Conservation (phyloP, 257 asterid genomes). For the Verbascum thapsus region DNA sequence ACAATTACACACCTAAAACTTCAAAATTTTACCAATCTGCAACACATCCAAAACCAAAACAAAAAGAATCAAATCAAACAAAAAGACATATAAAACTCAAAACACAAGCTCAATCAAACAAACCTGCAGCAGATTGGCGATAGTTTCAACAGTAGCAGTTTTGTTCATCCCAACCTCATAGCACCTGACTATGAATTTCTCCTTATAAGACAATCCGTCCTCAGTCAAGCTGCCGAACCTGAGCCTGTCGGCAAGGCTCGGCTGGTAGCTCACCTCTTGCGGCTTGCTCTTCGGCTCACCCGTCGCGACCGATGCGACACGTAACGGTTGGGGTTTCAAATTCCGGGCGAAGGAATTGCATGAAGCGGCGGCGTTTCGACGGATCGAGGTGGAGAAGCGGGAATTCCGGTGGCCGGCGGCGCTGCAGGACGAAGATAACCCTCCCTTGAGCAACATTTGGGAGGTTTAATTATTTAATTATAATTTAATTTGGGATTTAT, state of each 20-base stretch:
- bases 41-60: neutral
- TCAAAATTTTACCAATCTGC: slow-evolving; percentile 6
- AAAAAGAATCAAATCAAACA: slow-evolving; percentile 13
- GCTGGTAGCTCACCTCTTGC: slow-evolving; percentile 43
- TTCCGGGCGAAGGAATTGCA: slow-evolving; percentile 13
- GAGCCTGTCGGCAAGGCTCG: slow-evolving; percentile 78
- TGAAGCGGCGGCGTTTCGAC: slow-evolving; percentile 21
- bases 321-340: slow-evolving; percentile 25
- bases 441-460: slow-evolving; percentile 46
- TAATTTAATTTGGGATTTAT: neutral
- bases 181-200: slow-evolving; percentile 86
- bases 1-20: slow-evolving; percentile 3
- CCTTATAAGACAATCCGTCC: slow-evolving; percentile 88
- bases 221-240: slow-evolving; percentile 86
- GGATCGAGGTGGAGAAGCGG: slow-evolving; percentile 32
- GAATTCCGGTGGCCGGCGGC: slow-evolving; percentile 34
- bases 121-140: slow-evolving; percentile 97
- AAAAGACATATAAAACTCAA: neutral
- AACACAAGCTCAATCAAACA: slow-evolving; percentile 2
- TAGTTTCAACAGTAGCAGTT: slow-evolving; percentile 91
- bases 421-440: slow-evolving; percentile 48
- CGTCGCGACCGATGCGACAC: slow-evolving; percentile 58
- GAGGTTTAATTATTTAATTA: slow-evolving; percentile 5
- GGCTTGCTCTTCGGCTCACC: slow-evolving; percentile 54
- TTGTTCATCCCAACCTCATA: slow-evolving; percentile 94